Conservation (phyloP, 192 early-diverging fungal species). For the Coemansia umbellata region DNA sequence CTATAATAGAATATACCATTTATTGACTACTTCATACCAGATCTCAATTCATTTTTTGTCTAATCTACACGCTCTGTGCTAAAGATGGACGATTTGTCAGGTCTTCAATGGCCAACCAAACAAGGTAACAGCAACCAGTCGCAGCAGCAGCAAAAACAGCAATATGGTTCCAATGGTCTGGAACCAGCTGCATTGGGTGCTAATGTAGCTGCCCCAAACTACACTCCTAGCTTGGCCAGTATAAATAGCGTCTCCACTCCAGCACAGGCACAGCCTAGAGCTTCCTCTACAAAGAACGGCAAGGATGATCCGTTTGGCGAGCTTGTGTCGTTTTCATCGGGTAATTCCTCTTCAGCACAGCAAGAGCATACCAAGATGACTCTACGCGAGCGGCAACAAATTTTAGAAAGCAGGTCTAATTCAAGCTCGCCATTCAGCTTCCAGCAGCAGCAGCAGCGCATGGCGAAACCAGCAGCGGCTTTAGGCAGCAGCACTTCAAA, state of each 20-base stretch:
- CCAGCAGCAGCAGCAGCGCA: too few species aligned
- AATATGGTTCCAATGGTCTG: neutral
- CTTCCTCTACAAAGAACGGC: conserved; percentile 1
- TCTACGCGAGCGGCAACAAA: conserved; percentile 43
- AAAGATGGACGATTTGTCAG: conserved; percentile 37
- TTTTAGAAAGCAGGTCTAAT: conserved; percentile 17
- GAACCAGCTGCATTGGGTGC: neutral
- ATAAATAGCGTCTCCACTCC: neutral
- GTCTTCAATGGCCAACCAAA: conserved; percentile 24
- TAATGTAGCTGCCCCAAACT: conserved; percentile 23
- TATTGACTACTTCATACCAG: neutral
- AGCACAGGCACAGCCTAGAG: neutral
- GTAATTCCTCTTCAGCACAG: conserved; percentile 1
- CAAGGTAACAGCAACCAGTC: too few species aligned
- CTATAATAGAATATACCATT: too few species aligned
- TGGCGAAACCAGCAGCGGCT: too few species aligned
- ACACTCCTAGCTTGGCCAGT: conserved; percentile 25
- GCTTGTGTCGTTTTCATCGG: conserved; percentile 37
- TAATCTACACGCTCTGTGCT: too few species aligned
- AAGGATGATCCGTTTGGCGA: conserved; percentile 45
- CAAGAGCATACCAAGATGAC: conserved; percentile 31
- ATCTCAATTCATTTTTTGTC: too few species aligned
- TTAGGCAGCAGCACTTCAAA: neutral
- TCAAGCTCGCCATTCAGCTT: conserved; percentile 21
- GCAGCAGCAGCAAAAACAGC: neutral